Conservation (phyloP, 148 eudicot species). For the Drosera capensis region DNA sequence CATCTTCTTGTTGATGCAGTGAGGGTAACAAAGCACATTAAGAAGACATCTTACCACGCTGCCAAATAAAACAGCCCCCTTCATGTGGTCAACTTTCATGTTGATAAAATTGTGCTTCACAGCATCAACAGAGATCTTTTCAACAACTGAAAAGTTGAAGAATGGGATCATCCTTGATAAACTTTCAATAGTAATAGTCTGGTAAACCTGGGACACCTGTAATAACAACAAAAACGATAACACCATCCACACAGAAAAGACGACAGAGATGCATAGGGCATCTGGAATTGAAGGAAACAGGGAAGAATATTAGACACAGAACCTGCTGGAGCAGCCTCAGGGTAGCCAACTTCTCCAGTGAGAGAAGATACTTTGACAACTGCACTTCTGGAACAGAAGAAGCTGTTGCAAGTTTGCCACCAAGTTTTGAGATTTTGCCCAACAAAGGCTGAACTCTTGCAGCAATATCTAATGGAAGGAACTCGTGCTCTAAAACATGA, state of each 20-base stretch:
- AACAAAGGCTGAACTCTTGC: slow-evolving; percentile 59
- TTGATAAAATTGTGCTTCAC: slow-evolving; percentile 64
- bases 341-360: slow-evolving; percentile 70
- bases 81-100: slow-evolving; percentile 76
- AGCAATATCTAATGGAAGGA: slow-evolving; percentile 56
- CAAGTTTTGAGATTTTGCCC: slow-evolving; percentile 60
- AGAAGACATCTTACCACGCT: slow-evolving; percentile 30
- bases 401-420: slow-evolving; percentile 77
- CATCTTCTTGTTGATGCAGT: neutral
- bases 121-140: slow-evolving; percentile 87
- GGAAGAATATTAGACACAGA: slow-evolving; percentile 2
- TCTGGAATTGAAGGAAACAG: neutral
- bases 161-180: slow-evolving; percentile 71
- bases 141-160: slow-evolving; percentile 58
- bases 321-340: slow-evolving; percentile 87
- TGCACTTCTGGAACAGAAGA: slow-evolving; percentile 86
- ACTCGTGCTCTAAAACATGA: slow-evolving; percentile 69
- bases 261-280: neutral
- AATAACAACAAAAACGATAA: slow-evolving; percentile 4
- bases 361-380: slow-evolving; percentile 53
- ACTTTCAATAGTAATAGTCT: slow-evolving; percentile 57
- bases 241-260: neutral
- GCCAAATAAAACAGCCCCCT: slow-evolving; percentile 52
- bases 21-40: neutral
- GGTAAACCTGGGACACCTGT: slow-evolving; percentile 84